Evolutionary conservation across 192 early-diverging fungal genomes (phyloP), one percentile per base, ranked within the genome.

Genomic region (Funneliformis mosseae): DNA sequence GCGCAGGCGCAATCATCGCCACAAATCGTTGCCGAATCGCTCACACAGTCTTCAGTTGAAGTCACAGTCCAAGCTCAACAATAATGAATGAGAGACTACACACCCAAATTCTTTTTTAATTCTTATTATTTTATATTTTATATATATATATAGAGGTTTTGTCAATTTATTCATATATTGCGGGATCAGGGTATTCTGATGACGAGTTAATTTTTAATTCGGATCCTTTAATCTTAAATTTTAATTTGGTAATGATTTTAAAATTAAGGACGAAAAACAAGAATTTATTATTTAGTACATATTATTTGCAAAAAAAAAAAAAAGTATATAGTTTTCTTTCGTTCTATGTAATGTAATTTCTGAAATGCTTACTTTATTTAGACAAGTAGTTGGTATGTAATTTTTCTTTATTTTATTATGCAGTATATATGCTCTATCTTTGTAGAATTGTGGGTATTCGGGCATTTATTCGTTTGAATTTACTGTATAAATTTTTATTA

Each of bases 1-100:
- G 62, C 62, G 66, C 77, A 79, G 66, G 77, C 66, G 66, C 77
- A 79, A 10, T 64, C 64, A 50, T 79, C 77, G 18, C 77, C 77
- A 21, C 64, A 66, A 46, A 42, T 38, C 9, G 69, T 79, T 28
- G 28, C 43, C 48, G 67, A 79, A 42, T 25, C 41, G 10, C 67
- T 55, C 50, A 25, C 77, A 9, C 77, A 38, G 50, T 55, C 77
- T 38, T 79, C 67, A n/a, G 23, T 28, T 12, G 62, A 77, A 50
- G 76, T 61, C 21, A 33, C 62, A 50, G 23, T 38, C 5, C 60
- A 59, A 33, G n/a, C 27, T 23, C 48, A 76, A 76, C 23, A 76
- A 76, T 60, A 71, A 67, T 67, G 25, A 74, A 33, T 70, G n/a
- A 70, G 41, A 41, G 8, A 42, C 41, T 70, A 70, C 28, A 7